Evolutionary conservation across 805 yeast species (phyloP).

Genomic region (Priceomyces fermenticarens): DNA sequence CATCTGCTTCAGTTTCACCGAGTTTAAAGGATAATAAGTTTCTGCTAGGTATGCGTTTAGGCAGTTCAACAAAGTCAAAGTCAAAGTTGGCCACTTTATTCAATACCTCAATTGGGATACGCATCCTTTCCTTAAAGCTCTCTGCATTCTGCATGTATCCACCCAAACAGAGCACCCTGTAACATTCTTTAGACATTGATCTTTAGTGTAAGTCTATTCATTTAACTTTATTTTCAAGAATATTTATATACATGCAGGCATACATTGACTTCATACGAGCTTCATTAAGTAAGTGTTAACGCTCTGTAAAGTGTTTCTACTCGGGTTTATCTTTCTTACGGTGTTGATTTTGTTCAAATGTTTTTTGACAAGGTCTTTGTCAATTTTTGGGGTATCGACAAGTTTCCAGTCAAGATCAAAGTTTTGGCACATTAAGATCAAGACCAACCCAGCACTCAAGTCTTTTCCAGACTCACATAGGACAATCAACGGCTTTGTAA

Average conservation of each 20-base stretch:
- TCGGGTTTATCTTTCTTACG: constrained; percentile 61
- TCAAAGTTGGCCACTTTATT: constrained; percentile 23
- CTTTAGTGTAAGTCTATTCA: too few relatives aligned
- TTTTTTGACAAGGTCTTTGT: constrained; percentile 53
- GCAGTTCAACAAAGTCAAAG: constrained; percentile 35
- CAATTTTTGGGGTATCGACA: constrained; percentile 15
- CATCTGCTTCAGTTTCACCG: constrained; percentile 23
- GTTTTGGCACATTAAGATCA: constrained; percentile 48
- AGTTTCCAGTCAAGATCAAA: constrained; percentile 43
- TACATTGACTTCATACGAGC: too few relatives aligned
- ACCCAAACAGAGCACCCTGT: constrained; percentile 27
- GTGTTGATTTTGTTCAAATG: constrained; percentile 52
- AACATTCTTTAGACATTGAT: too few relatives aligned
- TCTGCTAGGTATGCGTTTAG: constrained; percentile 17
- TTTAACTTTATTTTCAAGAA: too few relatives aligned
- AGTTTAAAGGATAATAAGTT: constrained; percentile 29
- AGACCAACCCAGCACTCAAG: constrained; percentile 57
- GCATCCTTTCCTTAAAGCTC: constrained; percentile 29
- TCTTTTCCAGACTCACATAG: constrained; percentile 68
- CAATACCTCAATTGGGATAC: constrained; percentile 27
- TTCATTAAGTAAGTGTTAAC: constrained; percentile 44
- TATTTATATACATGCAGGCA: too few relatives aligned
- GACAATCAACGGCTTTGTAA: constrained; percentile 29
- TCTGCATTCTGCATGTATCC: constrained; percentile 38
- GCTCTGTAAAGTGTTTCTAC: constrained; percentile 73